Evolutionary conservation across 176 grass and related monocot species (phyloP), one percentile per base, ranked within the genome.

Genomic region (Aegilops tauschii): DNA sequence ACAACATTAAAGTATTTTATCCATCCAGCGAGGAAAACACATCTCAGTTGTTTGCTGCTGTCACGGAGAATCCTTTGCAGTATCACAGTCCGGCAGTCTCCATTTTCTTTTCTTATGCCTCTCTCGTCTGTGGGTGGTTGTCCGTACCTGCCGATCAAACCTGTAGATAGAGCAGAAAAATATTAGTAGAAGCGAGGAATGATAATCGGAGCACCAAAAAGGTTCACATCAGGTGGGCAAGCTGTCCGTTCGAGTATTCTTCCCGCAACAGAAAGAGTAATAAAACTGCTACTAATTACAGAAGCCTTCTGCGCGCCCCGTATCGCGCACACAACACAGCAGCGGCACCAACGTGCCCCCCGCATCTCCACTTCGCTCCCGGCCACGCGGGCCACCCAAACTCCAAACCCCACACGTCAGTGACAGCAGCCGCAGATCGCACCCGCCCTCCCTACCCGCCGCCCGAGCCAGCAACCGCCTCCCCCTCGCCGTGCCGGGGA

Each of bases 391-490:
- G 37, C 39, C 72, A 0, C 1, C 1, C 4, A 6, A 1, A 3
- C 9, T 37, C 21, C 0, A 0, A 12, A 0, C 9, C 88, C 84
- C 40, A 65, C 80, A 12, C 71, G 32, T 65, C 84, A 87, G 73
- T 59, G 42, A 65, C 31, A 0, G 23, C 42, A 0, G 11, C 56
- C 11, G 6, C 74, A 63, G 66, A 44, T 21, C 79, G 12, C 28
- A 20, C 8, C 13, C 16, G 54, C 54, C 54, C 11, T 45, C n/a
- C 71, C 42, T 28, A 74, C 59, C 45, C 30, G 52, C 30, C 40
- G 63, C 73, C 4, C 61, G 17, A 47, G 18, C 12, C 61, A 35
- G 56, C 70, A 75, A 69, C 88, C 72, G 63, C 79, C 83, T 77
- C 16, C 79, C 71, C n/a, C 71, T 62, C 78, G 83, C 65, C 79